These are phyloP conservation scores for Mycena sp. DNA, from an alignment of 1,284 basidiomycete species.

Conservation along the genomic window DNA sequence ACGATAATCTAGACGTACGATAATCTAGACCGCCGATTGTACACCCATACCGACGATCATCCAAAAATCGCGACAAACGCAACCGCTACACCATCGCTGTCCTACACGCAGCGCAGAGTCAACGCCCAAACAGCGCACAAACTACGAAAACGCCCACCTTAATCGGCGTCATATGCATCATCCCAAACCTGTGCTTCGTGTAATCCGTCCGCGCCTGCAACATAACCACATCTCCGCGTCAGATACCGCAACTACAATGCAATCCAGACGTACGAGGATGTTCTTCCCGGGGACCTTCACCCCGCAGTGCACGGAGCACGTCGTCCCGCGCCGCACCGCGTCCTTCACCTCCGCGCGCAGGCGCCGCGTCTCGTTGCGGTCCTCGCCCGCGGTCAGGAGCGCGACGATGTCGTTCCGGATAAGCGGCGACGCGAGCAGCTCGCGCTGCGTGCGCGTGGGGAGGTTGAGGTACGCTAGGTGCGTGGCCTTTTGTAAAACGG, in stretches of 20 bases:
- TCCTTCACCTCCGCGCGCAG: slow-evolving; percentile 25
- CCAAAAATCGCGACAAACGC: slow-evolving; percentile 29
- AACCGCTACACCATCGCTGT: slow-evolving; percentile 22
- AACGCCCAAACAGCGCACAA: background rate
- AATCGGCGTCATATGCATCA: slow-evolving; percentile 31
- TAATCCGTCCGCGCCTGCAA: slow-evolving; percentile 17
- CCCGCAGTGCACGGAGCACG: slow-evolving; percentile 24
- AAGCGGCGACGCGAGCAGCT: slow-evolving; percentile 22
- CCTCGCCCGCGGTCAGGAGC: slow-evolving; percentile 22
- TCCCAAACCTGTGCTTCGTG: slow-evolving; percentile 23
- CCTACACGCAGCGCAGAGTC: slow-evolving; percentile 11
- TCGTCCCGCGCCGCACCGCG: slow-evolving; percentile 7
- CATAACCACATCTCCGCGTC: background rate
- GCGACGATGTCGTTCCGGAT: slow-evolving; percentile 20
- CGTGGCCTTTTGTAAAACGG: too few species aligned
- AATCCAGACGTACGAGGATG: slow-evolving; percentile 7
- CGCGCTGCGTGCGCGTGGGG: slow-evolving; percentile 21
- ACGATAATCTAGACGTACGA: too few species aligned
- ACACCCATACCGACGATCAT: too few species aligned
- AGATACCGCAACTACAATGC: background rate
- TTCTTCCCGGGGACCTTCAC: slow-evolving; percentile 22
- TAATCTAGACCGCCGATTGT: too few species aligned
- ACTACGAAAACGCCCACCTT: slow-evolving; percentile 7
- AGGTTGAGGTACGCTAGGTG: slow-evolving; percentile 23
- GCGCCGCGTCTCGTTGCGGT: slow-evolving; percentile 18